phyloP scores from a whole-genome alignment of 495 filamentous ascomycete species.

The Daldinia caldariorum region DNA sequence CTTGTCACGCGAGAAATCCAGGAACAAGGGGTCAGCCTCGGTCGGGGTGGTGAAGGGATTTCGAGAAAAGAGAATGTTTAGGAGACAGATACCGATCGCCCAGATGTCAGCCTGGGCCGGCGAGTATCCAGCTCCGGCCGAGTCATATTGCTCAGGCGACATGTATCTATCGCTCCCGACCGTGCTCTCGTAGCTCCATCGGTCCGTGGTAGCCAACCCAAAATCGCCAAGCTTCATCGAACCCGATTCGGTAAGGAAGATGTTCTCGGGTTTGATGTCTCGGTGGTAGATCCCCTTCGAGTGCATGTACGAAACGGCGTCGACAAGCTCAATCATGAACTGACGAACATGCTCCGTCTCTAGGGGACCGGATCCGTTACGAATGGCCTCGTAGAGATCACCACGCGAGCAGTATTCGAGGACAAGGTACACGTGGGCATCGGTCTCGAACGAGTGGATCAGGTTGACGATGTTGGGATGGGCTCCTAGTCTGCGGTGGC shows the following conservation, averaged over 20 bases:
- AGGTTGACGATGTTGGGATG: constrained; percentile 96
- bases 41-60: constrained; percentile 93
- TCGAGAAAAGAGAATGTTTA: constrained; percentile 94
- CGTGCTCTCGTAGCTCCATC: constrained; percentile 87
- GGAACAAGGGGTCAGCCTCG: constrained; percentile 85
- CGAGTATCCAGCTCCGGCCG: constrained; percentile 83
- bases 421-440: constrained; percentile 88
- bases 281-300: constrained; percentile 91
- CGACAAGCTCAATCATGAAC: constrained; percentile 94
- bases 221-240: constrained; percentile 97
- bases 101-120: constrained; percentile 94
- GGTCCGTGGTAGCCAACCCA: constrained; percentile 85
- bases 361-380: constrained; percentile 82
- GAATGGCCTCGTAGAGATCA: constrained; percentile 97
- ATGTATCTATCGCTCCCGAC: constrained; percentile 99
- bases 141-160: constrained; percentile 97
- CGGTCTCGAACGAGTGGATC: constrained; percentile 89
- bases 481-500: constrained; percentile 77
- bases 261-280: constrained; percentile 99
- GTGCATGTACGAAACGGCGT: constrained; percentile 91
- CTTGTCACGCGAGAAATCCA: constrained; percentile 90
- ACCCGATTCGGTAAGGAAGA: constrained; percentile 87
- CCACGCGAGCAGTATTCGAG: constrained; percentile 96
- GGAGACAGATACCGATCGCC: constrained; percentile 91
- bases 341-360: constrained; percentile 96